phyloP scores from a whole-genome alignment of 495 filamentous ascomycete genomes.

The Friedmanniomyces simplex region DNA sequence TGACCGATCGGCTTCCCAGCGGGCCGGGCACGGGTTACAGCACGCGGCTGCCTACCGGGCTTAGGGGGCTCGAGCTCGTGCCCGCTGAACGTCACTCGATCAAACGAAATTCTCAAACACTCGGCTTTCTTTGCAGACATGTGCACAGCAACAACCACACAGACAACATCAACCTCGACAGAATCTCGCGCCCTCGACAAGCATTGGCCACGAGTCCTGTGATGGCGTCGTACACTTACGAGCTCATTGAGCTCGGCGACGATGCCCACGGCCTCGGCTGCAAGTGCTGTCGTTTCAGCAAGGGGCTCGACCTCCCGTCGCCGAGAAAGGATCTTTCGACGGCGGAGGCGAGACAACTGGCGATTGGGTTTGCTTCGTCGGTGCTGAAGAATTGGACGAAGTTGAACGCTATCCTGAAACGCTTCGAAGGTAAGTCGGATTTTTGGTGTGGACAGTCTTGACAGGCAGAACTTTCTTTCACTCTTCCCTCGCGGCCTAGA shows the following conservation, averaged over 20 bases:
- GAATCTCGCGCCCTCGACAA: neutral
- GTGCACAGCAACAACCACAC: neutral
- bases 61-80: neutral
- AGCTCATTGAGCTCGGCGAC: conserved; percentile 6
- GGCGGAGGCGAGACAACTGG: neutral
- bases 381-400: conserved; percentile 24
- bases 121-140: neutral
- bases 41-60: neutral
- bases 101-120: neutral
- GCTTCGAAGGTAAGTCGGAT: conserved; percentile 33
- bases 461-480: too few species aligned
- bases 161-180: neutral
- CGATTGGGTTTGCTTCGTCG: neutral
- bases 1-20: too few species aligned
- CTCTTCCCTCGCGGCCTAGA: too few species aligned
- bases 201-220: neutral
- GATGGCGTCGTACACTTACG: conserved; percentile 10
- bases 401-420: conserved; percentile 30
- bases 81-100: neutral
- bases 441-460: too few species aligned
- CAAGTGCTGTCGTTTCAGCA: conserved; percentile 6
- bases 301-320: neutral
- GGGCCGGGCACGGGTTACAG: too few species aligned
- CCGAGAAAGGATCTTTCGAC: conserved; percentile 1
- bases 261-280: conserved; percentile 3